Percentiles rank a stretch among this genome's conserved stretches.
phyloP scores from a whole-genome alignment of 2,329 filamentous ascomycete species.

The Fusarium lateritium region DNA sequence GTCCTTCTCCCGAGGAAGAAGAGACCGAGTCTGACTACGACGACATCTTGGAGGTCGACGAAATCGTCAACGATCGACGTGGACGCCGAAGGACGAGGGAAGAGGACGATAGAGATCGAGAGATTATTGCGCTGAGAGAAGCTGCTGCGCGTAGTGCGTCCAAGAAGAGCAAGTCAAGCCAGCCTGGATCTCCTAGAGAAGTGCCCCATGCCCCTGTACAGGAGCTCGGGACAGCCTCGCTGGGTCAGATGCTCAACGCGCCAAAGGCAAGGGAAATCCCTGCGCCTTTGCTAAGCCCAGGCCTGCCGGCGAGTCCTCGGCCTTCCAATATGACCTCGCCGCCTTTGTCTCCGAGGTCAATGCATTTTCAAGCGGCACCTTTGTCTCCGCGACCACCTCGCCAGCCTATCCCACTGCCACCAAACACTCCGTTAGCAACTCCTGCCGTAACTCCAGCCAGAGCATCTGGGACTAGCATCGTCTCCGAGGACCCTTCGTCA shows the following conservation, averaged over 20 bases:
- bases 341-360: slow-evolving; percentile 75
- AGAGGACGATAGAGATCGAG: slow-evolving; percentile 86
- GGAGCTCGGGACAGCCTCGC: slow-evolving; percentile 62
- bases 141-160: slow-evolving; percentile 80
- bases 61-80: slow-evolving; percentile 72
- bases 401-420: slow-evolving; percentile 80
- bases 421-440: slow-evolving; percentile 76
- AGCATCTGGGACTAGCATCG: slow-evolving; percentile 56
- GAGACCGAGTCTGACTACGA: slow-evolving; percentile 88
- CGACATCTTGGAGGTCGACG: slow-evolving; percentile 79
- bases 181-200: slow-evolving; percentile 48
- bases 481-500: slow-evolving; percentile 31
- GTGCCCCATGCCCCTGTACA: slow-evolving; percentile 54
- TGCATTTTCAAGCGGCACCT: slow-evolving; percentile 64
- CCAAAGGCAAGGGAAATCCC: slow-evolving; percentile 53
- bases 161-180: slow-evolving; percentile 74
- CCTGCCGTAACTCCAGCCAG: slow-evolving; percentile 49
- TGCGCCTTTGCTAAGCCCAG: slow-evolving; percentile 69
- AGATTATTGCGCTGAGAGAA: slow-evolving; percentile 76
- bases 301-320: slow-evolving; percentile 72
- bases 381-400: slow-evolving; percentile 81
- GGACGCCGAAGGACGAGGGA: slow-evolving; percentile 88
- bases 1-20: slow-evolving; percentile 65
- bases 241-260: slow-evolving; percentile 66
- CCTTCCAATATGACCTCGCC: slow-evolving; percentile 74